These are phyloP conservation scores for Leishmania tropica DNA, from an alignment of 208 protist genomes.

Conservation along the genomic window DNA sequence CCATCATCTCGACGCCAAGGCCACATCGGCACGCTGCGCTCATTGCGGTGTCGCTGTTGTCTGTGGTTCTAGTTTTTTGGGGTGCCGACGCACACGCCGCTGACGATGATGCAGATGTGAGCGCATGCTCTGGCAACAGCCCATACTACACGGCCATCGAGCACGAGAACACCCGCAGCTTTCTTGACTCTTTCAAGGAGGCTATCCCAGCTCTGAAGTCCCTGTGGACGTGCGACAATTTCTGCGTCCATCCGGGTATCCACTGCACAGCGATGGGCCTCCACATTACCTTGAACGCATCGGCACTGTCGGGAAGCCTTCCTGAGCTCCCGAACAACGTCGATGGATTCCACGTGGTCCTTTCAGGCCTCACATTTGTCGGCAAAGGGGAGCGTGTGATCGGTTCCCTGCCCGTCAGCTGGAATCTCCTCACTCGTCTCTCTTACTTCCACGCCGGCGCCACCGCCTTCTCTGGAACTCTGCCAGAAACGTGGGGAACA, in stretches of 20 bases:
- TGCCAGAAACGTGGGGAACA: constrained; percentile 4
- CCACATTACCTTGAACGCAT: constrained; percentile 5
- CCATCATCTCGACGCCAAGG: background rate
- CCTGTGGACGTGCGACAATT: constrained; percentile 25
- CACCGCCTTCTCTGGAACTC: constrained; percentile 12
- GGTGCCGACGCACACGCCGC: background rate
- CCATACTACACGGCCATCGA: constrained; percentile 16
- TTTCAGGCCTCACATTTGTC: background rate
- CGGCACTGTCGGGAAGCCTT: constrained; percentile 9
- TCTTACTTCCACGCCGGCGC: constrained; percentile 3
- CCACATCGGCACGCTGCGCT: background rate
- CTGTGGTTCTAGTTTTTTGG: constrained; percentile 10
- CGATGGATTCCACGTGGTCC: constrained; percentile 3
- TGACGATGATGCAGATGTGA: background rate
- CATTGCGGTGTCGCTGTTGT: constrained; percentile 10
- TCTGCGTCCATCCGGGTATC: constrained; percentile 14
- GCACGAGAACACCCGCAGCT: constrained; percentile 17
- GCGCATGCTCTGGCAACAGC: constrained; percentile 8
- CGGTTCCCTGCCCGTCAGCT: constrained; percentile 16
- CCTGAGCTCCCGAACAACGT: constrained; percentile 18
- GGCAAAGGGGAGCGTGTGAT: constrained; percentile 6
- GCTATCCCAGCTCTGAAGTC: constrained; percentile 2
- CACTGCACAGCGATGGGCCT: constrained; percentile 6
- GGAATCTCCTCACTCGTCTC: constrained; percentile 10
- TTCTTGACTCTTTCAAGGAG: constrained; percentile 19